These are phyloP conservation scores for Trichothecium sympodiale DNA, from an alignment of 2,329 filamentous ascomycete genomes.

Conservation along the genomic window DNA sequence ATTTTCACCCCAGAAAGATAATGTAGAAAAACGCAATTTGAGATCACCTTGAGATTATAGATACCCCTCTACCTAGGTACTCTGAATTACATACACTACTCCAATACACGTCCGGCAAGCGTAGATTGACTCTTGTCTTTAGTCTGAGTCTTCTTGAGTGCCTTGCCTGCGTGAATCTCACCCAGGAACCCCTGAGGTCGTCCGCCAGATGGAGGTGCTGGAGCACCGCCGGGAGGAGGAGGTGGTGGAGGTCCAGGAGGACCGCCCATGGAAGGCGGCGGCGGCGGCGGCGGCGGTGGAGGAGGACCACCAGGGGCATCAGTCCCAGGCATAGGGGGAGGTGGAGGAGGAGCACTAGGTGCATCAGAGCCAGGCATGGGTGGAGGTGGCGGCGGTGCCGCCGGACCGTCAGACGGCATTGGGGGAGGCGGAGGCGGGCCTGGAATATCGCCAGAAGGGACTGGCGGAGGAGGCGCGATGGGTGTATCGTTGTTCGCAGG, in stretches of 20 bases:
- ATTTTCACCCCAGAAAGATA: too few species aligned
- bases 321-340: constrained; percentile 21
- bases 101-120: constrained; percentile 65
- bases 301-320: constrained; percentile 25
- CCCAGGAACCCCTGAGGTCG: constrained; percentile 58
- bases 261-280: constrained; percentile 29
- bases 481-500: constrained; percentile 27
- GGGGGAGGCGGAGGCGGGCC: constrained; percentile 20
- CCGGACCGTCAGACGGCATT: constrained; percentile 14
- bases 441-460: constrained; percentile 19
- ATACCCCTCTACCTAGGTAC: too few species aligned
- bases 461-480: constrained; percentile 25
- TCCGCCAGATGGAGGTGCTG: constrained; percentile 35
- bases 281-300: constrained; percentile 21
- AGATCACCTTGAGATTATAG: too few species aligned
- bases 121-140: constrained; percentile 70
- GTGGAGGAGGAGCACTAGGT: constrained; percentile 17
- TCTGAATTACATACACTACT: constrained; percentile 18
- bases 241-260: constrained; percentile 29
- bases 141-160: constrained; percentile 78
- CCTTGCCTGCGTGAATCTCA: constrained; percentile 71
- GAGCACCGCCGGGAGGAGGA: constrained; percentile 30
- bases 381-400: constrained; percentile 16
- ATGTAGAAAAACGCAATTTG: too few species aligned
- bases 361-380: constrained; percentile 15